These are phyloP conservation scores for Arabis alpina DNA, from an alignment of 345 rosid species.

Conservation along the genomic window DNA sequence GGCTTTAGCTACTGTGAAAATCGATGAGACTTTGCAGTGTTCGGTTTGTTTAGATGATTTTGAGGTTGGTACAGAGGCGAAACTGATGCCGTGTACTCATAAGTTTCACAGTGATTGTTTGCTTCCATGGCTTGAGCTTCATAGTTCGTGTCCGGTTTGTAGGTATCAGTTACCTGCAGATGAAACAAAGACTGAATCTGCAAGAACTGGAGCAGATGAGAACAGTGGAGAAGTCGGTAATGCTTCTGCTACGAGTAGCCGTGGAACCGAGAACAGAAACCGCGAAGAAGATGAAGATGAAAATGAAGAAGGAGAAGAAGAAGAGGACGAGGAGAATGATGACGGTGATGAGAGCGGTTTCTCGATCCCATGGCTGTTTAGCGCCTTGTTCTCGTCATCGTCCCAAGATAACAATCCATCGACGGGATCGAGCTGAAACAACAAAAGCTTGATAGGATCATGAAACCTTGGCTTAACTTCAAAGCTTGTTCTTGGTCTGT, in stretches of 20 bases:
- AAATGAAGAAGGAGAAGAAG: neutral
- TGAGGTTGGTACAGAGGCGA: conserved; percentile 63
- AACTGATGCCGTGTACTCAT: conserved; percentile 86
- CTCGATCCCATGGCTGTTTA: conserved; percentile 37
- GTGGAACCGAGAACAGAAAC: conserved; percentile 7
- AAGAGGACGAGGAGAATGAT: neutral
- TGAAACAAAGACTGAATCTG: conserved; percentile 63
- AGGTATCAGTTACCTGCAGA: conserved; percentile 73
- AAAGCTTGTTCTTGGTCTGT: conserved; percentile 6
- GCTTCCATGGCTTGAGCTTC: conserved; percentile 91
- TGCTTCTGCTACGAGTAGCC: conserved; percentile 33
- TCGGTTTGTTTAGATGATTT: conserved; percentile 88
- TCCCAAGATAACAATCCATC: conserved; percentile 31
- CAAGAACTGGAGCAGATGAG: conserved; percentile 26
- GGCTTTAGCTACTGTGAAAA: conserved; percentile 60
- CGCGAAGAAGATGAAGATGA: conserved; percentile 13
- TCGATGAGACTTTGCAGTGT: conserved; percentile 65
- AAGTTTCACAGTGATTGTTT: conserved; percentile 72
- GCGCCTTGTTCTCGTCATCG: conserved; percentile 32
- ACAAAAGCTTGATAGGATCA: conserved; percentile 11
- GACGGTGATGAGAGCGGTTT: conserved; percentile 2
- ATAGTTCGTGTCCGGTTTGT: conserved; percentile 91
- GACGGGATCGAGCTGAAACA: conserved; percentile 30
- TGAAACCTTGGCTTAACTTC: neutral
- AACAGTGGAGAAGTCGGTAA: conserved; percentile 41